Base-by-base conservation (phyloP, 2,329 filamentous ascomycete genomes). In the Talaromyces sp. region DNA sequence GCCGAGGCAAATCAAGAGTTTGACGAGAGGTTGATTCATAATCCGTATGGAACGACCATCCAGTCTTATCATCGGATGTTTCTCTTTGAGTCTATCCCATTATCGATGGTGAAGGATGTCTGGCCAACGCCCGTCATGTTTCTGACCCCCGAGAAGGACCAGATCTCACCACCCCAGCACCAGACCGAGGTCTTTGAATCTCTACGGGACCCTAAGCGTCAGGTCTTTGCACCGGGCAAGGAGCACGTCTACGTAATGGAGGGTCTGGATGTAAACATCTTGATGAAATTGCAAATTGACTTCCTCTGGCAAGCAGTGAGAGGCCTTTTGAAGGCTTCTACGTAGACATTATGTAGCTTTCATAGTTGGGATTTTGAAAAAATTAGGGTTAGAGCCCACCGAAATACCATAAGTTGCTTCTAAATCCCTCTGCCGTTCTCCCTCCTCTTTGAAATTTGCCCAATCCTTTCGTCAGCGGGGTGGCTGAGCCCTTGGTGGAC, bases 61-160 rank as follows among this genome's bases (percentile, higher is more conserved):
- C 71, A 75, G 61, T 71, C 69, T 5, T 78, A 77, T 67, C 73
- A 74, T 61, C 70, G 75, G 62, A 69, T 75, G 31, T 49, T 69
- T 10, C 67, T 67, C 36, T 76, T 67, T 65, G 67, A 71, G 51
- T 59, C 34, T 38, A 43, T 40, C 15, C 72, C 70, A 0, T 47
- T 65, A 15, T 65, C 61, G 8, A 65, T 70, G 38, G 63, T 71
- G 65, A 58, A 67, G 54, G 58, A 70, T 40, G 31, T 27, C 19
- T 38, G 31, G 34, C 64, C 64, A 29, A 72, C 68, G 8, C 71
- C 72, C 7, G 69, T 72, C 10, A 64, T 76, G 65, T 68, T 76
- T 51, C 34, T 77, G 4, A 66, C 72, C 15, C 74, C 75, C 5
- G 75, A 76, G 63, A 19, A 64, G 22, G 75, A 76, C 65, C 62